Base-by-base conservation (phyloP, 306 rosid genomes). In the Quercus parvula region DNA sequence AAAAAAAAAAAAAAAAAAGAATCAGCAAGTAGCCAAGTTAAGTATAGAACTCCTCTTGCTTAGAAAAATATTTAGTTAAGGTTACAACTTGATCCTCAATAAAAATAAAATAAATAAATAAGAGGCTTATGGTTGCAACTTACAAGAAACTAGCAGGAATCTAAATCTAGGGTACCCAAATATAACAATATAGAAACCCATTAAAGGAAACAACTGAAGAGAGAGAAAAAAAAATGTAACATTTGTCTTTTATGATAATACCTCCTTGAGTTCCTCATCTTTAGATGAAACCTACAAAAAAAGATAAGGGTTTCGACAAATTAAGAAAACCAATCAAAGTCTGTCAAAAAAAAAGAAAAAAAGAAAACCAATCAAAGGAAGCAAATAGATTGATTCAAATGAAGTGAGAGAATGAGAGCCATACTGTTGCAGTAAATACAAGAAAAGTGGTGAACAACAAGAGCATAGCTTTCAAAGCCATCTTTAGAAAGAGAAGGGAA, bases 391-490 rank as follows among this genome's bases (percentile, higher is more conserved):
- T 24, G 24, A 24, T 24, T 24, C 24, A 24, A 24, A 24, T 1
- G 24, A 24, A 24, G 24, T 24, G 24, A 24, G 24, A 24, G 1
- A 56, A 22, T 22, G 57, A 28, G n/a, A 66, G 38, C 5, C 24
- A 72, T 76, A 88, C 94, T 90, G 67, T 66, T 2, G 90, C 41
- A 41, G 86, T n/a, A 0, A 85, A 52, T 44, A 84, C 41, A 24
- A 91, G 90, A 81, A 82, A 13, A 75, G 85, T 75, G 58, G 59
- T 59, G 27, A 86, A 74, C 62, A 92, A 79, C 66, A 86, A 70
- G 73, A 90, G 70, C 68, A 58, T 1, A 67, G 84, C 68, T 75
- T 81, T 88, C 85, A 27, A 77, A 86, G 86, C 83, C 97, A 91
- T 91, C 56, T 33, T 18, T 28, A 14, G 28, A 61, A 71, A 76